phyloP scores from a whole-genome alignment of 2,329 filamentous ascomycete species.

The Stemphylium beticola region DNA sequence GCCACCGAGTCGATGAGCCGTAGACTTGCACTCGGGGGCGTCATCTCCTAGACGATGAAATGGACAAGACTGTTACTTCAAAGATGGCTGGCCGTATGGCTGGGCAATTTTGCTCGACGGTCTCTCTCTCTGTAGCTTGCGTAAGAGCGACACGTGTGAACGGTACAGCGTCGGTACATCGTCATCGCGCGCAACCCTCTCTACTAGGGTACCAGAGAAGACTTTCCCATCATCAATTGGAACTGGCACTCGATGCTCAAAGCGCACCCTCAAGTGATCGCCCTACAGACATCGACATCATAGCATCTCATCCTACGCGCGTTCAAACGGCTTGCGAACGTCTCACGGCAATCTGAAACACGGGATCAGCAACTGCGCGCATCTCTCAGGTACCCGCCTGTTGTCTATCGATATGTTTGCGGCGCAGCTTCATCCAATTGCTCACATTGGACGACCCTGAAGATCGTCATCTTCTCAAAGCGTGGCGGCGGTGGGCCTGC shows the following conservation, averaged over 20 bases:
- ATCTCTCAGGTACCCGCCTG: conserved; percentile 3
- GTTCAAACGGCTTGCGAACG: conserved; percentile 5
- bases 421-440: not conserved
- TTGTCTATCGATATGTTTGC: not conserved
- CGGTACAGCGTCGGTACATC: too few species aligned
- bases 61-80: not conserved
- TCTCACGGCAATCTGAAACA: conserved; percentile 16
- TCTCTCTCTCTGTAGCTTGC: not conserved
- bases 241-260: too few species aligned
- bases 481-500: too few species aligned
- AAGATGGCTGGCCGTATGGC: not conserved
- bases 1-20: conserved; percentile 5
- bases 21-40: not conserved
- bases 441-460: conserved; percentile 9
- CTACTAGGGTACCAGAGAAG: too few species aligned
- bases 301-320: not conserved
- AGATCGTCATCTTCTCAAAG: conserved; percentile 13
- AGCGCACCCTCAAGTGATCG: too few species aligned
- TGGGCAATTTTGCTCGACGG: not conserved
- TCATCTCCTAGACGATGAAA: not conserved
- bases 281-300: not conserved
- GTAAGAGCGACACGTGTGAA: not conserved
- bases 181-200: too few species aligned
- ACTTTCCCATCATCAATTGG: too few species aligned
- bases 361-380: conserved; percentile 2